phyloP scores from a whole-genome alignment of 1,284 basidiomycete genomes.

The Leccinum glutinopallens region DNA sequence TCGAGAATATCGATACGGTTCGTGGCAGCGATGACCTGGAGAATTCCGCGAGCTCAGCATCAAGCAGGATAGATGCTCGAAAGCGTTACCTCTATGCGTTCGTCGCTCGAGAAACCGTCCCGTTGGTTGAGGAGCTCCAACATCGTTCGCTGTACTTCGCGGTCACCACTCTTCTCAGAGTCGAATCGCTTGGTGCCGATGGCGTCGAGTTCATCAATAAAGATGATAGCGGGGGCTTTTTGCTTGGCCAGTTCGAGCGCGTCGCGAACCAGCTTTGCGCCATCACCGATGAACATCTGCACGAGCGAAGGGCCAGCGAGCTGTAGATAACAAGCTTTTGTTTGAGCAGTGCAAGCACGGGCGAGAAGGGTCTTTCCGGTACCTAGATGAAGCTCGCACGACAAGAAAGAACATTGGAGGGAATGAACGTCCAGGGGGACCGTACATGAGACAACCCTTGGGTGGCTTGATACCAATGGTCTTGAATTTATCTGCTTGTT shows the following conservation, averaged over 20 bases:
- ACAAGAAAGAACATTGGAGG: constrained; percentile 1
- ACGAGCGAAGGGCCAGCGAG: constrained; percentile 98
- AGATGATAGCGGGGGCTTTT: constrained; percentile 99
- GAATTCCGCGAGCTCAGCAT: constrained; percentile 14
- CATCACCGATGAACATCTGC: constrained; percentile 99
- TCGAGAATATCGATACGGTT: constrained; percentile 99
- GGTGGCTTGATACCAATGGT: constrained; percentile 97
- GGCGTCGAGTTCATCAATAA: constrained; percentile 97
- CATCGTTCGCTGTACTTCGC: constrained; percentile 99
- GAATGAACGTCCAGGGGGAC: constrained; percentile 75
- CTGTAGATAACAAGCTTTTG: constrained; percentile 97
- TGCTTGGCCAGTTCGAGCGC: constrained; percentile 96
- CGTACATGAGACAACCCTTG: constrained; percentile 96
- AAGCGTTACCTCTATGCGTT: constrained; percentile 85
- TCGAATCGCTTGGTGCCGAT: constrained; percentile 98
- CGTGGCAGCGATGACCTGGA: constrained; percentile 96
- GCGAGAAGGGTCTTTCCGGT: constrained; percentile 99
- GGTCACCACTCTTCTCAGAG: constrained; percentile 98
- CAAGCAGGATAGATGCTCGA: constrained; percentile 2
- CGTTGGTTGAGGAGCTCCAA: constrained; percentile 98
- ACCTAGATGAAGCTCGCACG: constrained; percentile 39
- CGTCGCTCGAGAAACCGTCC: constrained; percentile 96
- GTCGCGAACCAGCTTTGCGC: constrained; percentile 96
- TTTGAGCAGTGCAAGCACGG: constrained; percentile 95
- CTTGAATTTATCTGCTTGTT: constrained; percentile 96